These are phyloP conservation scores for Chrysanthemum makinoi DNA, from an alignment of 129 eudicot genomes.

Conservation along the genomic window DNA sequence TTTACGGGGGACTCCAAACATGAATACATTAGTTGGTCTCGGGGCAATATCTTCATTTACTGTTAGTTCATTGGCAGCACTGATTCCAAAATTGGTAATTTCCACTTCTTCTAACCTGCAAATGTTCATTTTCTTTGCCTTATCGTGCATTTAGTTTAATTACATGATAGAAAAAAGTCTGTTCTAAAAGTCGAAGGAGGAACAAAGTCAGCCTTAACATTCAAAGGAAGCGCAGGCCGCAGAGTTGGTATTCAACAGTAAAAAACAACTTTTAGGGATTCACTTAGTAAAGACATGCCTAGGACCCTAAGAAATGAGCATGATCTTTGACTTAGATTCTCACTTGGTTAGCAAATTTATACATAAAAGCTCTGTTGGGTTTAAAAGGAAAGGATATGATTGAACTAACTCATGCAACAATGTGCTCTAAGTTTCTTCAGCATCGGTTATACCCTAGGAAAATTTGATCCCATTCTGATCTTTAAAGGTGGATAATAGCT, in stretches of 20 bases:
- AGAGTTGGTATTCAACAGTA: not conserved
- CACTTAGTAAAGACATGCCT: not conserved
- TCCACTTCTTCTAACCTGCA: not conserved
- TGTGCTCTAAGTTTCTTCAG: not conserved
- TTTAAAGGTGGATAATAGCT: constrained; percentile 5
- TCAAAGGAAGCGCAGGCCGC: too few relatives aligned
- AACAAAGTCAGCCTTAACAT: not conserved
- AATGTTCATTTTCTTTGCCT: not conserved
- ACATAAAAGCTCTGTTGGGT: not conserved
- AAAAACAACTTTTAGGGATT: not conserved
- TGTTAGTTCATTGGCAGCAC: constrained; percentile 92
- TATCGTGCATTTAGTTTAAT: not conserved
- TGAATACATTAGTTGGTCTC: constrained; percentile 98
- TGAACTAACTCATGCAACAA: not conserved
- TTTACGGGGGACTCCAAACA: constrained; percentile 89
- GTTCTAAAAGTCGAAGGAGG: constrained; percentile 1
- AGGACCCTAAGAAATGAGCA: not conserved
- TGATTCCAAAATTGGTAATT: constrained; percentile 91
- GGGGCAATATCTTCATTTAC: constrained; percentile 96
- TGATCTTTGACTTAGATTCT: not conserved
- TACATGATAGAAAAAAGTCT: not conserved
- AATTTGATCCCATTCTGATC: not conserved
- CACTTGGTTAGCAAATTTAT: not conserved
- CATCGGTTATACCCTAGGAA: not conserved
- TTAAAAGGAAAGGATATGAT: constrained; percentile 2